Evolutionary conservation across 176 grass and related monocot species (phyloP), one percentile per base, ranked within the genome.

Genomic region (Secale cereale): DNA sequence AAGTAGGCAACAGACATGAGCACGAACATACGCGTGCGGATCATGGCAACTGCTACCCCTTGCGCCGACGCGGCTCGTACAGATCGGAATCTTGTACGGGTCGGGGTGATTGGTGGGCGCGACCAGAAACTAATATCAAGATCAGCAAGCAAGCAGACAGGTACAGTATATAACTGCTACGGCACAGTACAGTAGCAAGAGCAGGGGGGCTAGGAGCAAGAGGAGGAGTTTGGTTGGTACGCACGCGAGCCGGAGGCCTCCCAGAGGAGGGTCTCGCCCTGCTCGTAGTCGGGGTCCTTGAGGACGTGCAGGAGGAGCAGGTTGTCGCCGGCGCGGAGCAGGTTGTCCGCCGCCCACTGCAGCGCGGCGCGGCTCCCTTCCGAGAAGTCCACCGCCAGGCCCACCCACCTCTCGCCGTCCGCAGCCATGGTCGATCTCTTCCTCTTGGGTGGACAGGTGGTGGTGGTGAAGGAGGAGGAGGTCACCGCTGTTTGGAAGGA

Each of bases 221-320:
- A 22, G 37, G 50, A 30, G 26, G 66, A 7, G 60, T 28, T 22
- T 0, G 7, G 10, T 28, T 26, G 29, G 33, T 20, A 57, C 86
- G 16, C 65, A 91, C 88, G 94, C 3, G 94, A 93, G 66, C 91
- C 91, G 7, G 94, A 89, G 77, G 88, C 28, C 25, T 95, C 93
- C 93, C 93, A 95, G 76, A 95, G 93, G 83, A 92, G 85, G 86
- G 91, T 88, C 86, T 92, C 90, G 29, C 90, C 86, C 83, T 84
- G 90, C 70, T 92, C 90, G 86, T 90, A 92, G 86, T 86, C 30
- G 36, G 70, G 76, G 77, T 95, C 93, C 90, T 95, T 95, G 83
- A 88, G 41, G 65, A 80, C 90, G 83, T 92, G 89, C 59, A 95
- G 74, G 64, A 95, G 65, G 57, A 95, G 74, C 59, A 95, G 72